phyloP scores from a whole-genome alignment of 2,329 filamentous ascomycete genomes.

The Cercospora sesami region DNA sequence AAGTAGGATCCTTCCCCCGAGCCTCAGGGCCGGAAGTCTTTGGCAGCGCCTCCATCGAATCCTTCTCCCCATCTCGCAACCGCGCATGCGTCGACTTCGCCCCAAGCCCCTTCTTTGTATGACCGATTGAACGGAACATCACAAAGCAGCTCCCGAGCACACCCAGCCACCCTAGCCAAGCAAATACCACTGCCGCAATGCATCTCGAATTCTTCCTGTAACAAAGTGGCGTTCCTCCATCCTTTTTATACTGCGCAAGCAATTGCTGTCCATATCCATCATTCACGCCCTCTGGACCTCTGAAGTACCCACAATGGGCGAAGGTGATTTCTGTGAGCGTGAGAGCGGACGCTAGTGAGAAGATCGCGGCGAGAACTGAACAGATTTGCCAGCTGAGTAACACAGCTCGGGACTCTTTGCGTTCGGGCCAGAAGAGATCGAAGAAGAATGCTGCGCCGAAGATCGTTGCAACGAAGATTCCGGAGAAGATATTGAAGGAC shows the following conservation, averaged over 20 bases:
- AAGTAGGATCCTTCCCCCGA: neutral
- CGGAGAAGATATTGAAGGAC: constrained; percentile 60
- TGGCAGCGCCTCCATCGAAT: neutral
- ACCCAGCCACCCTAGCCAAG: constrained; percentile 55
- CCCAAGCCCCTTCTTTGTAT: constrained; percentile 42
- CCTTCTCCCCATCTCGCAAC: neutral
- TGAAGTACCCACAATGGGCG: constrained; percentile 48
- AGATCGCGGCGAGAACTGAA: constrained; percentile 50
- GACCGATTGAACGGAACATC: constrained; percentile 42
- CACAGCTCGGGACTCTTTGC: constrained; percentile 51
- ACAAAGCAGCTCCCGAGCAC: constrained; percentile 45
- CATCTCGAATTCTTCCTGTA: constrained; percentile 55
- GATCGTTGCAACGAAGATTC: constrained; percentile 58
- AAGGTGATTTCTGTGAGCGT: constrained; percentile 55
- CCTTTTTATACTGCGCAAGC: constrained; percentile 38
- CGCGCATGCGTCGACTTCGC: constrained; percentile 43
- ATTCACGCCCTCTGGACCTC: constrained; percentile 39
- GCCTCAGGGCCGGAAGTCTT: neutral
- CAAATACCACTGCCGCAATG: constrained; percentile 54
- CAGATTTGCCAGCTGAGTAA: constrained; percentile 57
- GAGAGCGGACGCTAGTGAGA: constrained; percentile 52
- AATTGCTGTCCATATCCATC: constrained; percentile 33
- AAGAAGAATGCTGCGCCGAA: constrained; percentile 63
- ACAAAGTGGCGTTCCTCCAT: constrained; percentile 42
- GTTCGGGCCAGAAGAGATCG: constrained; percentile 61